Evolutionary conservation across 441 rosid genomes (phyloP).

Genomic region (Biscutella laevigata): DNA sequence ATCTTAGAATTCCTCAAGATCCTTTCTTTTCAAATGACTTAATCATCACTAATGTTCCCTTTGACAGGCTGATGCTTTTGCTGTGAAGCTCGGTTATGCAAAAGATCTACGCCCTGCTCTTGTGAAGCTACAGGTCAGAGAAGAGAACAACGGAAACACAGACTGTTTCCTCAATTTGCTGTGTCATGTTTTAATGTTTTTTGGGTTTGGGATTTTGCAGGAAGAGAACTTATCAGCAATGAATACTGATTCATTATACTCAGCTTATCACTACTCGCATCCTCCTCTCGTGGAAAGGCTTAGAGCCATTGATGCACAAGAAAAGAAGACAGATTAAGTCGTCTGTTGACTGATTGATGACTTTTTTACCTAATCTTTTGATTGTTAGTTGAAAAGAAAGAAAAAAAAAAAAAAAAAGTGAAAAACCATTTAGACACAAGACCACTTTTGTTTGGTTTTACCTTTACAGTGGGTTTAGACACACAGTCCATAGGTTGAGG

Average conservation of each 20-base stretch:
- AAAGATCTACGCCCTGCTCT: conserved; percentile 76
- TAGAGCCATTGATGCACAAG: conserved; percentile 60
- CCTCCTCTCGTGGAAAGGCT: conserved; percentile 92
- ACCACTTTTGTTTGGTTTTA: not conserved
- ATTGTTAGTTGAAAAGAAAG: not conserved
- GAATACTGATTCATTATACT: conserved; percentile 97
- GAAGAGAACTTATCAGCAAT: conserved; percentile 92
- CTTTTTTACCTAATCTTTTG: not conserved
- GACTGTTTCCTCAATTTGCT: not conserved
- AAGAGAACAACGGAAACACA: not conserved
- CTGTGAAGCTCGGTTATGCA: conserved; percentile 78
- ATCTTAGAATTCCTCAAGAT: not conserved
- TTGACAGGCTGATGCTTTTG: conserved; percentile 93
- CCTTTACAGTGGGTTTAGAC: not conserved
- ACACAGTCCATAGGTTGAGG: too few relatives aligned
- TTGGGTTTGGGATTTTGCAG: conserved; percentile 33
- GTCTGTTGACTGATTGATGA: not conserved
- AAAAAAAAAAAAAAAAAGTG: not conserved
- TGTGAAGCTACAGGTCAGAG: conserved; percentile 87
- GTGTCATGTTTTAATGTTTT: conserved; percentile 1
- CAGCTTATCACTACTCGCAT: conserved; percentile 93
- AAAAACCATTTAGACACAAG: not conserved
- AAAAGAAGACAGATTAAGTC: conserved; percentile 57
- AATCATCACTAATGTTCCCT: not conserved
- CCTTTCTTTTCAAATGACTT: not conserved